Percentiles rank a stretch among this genome's conserved stretches.
phyloP scores from a whole-genome alignment of 805 yeast genomes.

The Kurtzmaniella cleridarum region DNA sequence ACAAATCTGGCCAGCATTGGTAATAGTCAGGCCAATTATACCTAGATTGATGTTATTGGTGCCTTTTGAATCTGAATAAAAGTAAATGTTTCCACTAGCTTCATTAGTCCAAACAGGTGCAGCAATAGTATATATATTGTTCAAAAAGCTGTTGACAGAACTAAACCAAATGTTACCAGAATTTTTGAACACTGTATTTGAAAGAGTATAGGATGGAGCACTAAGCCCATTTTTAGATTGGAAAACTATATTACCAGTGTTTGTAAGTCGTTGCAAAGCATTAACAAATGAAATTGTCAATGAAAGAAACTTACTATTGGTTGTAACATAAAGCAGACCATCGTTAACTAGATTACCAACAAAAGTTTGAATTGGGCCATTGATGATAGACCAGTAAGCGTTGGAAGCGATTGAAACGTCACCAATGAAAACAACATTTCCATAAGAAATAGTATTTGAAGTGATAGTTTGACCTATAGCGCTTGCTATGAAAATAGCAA shows the following conservation, averaged over 20 bases:
- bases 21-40: constrained; percentile 6
- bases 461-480: constrained; percentile 1
- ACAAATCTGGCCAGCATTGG: constrained; percentile 22
- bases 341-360: constrained; percentile 10
- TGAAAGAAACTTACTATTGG: constrained; percentile 8
- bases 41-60: constrained; percentile 8
- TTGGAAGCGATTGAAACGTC: constrained; percentile 8
- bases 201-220: constrained; percentile 10
- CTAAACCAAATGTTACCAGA: constrained; percentile 13
- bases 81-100: constrained; percentile 11
- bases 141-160: constrained; percentile 6
- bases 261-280: constrained; percentile 9
- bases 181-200: constrained; percentile 10
- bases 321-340: constrained; percentile 13
- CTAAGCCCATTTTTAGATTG: constrained; percentile 9
- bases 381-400: constrained; percentile 14
- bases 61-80: constrained; percentile 6
- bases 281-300: constrained; percentile 9
- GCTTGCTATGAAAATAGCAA: neutral
- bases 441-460: neutral
- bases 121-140: constrained; percentile 3
- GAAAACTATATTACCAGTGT: constrained; percentile 17
- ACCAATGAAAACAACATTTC: constrained; percentile 3
- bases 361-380: constrained; percentile 8
- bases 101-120: constrained; percentile 9